Evolutionary conservation across 2,329 filamentous ascomycete genomes (phyloP).

Genomic region (Penicillium sp.): DNA sequence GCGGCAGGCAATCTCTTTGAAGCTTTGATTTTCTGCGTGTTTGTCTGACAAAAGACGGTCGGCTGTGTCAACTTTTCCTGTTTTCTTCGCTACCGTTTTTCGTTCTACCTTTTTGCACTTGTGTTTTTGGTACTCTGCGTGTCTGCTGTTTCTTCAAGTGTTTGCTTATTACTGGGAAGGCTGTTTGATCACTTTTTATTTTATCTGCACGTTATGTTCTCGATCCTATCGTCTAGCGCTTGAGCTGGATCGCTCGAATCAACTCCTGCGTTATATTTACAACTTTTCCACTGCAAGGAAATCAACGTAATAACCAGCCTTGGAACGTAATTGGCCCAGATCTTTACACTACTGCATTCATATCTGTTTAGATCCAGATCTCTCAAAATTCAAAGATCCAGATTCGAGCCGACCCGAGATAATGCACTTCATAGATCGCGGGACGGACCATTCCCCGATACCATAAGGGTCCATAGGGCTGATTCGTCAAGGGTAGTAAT

Average conservation of each 20-base stretch:
- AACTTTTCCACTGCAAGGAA: neutral
- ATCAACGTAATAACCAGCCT: neutral
- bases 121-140: conserved; percentile 1
- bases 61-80: conserved; percentile 22
- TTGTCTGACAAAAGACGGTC: conserved; percentile 20
- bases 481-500: neutral
- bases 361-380: no score
- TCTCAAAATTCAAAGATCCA: neutral
- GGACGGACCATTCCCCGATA: neutral
- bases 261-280: neutral
- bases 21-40: conserved; percentile 3
- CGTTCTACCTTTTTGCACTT: neutral
- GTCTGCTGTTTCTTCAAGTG: conserved; percentile 9
- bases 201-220: neutral
- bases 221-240: neutral
- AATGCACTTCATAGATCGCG: neutral
- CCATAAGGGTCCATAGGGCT: neutral
- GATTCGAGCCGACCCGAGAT: neutral
- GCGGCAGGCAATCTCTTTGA: conserved; percentile 24
- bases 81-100: neutral
- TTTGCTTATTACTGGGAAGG: conserved; percentile 33
- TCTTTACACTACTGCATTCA: no score
- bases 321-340: no score
- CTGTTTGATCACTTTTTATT: conserved; percentile 38
- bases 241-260: neutral